Conservation (phyloP, 176 grass and related monocot genomes). For the Oryza meridionalis region DNA sequence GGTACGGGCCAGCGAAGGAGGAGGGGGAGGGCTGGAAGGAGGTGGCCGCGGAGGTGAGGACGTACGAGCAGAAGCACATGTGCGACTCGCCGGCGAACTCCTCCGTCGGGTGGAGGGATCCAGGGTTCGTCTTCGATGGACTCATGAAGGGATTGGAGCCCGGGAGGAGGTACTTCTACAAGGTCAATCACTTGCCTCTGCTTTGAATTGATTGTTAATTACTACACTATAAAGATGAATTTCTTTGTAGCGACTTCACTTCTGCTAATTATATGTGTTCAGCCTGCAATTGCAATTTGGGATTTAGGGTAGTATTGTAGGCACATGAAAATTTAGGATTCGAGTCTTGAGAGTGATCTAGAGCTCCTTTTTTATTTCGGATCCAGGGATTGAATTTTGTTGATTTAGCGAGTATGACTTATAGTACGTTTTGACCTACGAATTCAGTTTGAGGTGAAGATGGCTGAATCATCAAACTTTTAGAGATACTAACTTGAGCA, state of each 20-base stretch:
- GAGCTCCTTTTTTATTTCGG: not conserved
- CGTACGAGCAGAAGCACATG: conserved; percentile 90
- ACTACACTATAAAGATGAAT: not conserved
- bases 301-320: not conserved
- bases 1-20: conserved; percentile 54
- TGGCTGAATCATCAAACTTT: not conserved
- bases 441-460: not conserved
- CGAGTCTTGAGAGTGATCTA: not conserved
- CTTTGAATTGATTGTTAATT: not conserved
- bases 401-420: not conserved
- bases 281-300: not conserved
- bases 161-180: conserved; percentile 84
- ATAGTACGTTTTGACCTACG: not conserved
- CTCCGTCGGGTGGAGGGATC: conserved; percentile 87
- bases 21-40: conserved; percentile 46
- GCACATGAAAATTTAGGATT: not conserved
- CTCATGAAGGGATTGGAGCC: conserved; percentile 75
- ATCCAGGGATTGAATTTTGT: conserved; percentile 22
- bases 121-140: conserved; percentile 90
- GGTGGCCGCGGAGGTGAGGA: conserved; percentile 63
- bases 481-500: too few relatives aligned
- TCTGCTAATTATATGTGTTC: not conserved
- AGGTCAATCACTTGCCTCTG: conserved; percentile 48
- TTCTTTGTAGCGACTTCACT: conserved; percentile 1
- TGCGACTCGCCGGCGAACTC: conserved; percentile 76